phyloP scores from a whole-genome alignment of 495 filamentous ascomycete species.

The Aspergillus hancockii region DNA sequence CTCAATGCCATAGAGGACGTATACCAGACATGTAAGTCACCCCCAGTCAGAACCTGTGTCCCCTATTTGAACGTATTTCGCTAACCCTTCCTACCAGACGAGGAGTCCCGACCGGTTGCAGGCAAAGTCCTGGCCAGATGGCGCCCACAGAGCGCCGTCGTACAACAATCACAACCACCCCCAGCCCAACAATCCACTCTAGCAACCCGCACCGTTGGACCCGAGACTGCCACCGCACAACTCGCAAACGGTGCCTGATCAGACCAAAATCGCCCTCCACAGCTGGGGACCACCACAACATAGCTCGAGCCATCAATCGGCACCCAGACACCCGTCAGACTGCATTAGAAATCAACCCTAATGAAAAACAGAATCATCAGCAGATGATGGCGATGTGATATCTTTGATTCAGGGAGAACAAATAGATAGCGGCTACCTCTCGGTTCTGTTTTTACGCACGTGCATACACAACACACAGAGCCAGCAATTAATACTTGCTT shows the following conservation, averaged over 20 bases:
- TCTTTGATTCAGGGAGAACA: no score
- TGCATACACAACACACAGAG: background rate
- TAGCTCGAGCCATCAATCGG: background rate
- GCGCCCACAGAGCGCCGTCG: constrained; percentile 34
- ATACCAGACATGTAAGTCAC: constrained; percentile 63
- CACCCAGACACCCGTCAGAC: background rate
- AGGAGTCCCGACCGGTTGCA: constrained; percentile 47
- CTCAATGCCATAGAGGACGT: constrained; percentile 83
- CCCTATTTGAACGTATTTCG: background rate
- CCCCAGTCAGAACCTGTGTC: background rate
- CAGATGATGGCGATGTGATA: background rate
- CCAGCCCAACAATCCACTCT: constrained; percentile 15
- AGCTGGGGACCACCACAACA: background rate
- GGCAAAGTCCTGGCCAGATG: constrained; percentile 46
- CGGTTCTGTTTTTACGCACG: background rate
- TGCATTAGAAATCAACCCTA: background rate
- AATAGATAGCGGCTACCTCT: background rate
- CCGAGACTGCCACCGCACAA: background rate
- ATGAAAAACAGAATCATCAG: background rate
- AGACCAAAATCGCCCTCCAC: background rate
- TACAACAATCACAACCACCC: constrained; percentile 14
- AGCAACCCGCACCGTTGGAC: constrained; percentile 14
- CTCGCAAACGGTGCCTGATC: background rate
- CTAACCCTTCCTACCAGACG: constrained; percentile 33
- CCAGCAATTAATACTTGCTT: background rate